Percentiles rank a stretch among this genome's conserved stretches.
These are phyloP conservation scores for Thraustochytrium striatum DNA, from an alignment of 352 stramenopile genomes.

Conservation along the genomic window DNA sequence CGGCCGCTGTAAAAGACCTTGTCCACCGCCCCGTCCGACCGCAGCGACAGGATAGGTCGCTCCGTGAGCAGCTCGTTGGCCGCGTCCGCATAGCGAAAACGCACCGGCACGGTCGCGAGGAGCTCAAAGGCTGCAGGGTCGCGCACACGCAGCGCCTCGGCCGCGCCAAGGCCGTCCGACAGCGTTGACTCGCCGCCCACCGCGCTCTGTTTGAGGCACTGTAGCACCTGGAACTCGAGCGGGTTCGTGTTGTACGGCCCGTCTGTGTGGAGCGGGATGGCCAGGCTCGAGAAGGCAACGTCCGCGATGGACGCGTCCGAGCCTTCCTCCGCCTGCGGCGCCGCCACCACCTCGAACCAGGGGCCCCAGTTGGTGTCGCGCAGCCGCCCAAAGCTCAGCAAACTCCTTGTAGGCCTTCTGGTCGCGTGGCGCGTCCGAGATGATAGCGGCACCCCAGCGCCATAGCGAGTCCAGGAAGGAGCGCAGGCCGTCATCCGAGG, in stretches of 20 bases:
- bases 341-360: background rate
- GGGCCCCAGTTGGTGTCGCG: background rate
- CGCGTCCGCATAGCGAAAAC: background rate
- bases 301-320: background rate
- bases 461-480: background rate
- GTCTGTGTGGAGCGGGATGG: slow-evolving; percentile 1
- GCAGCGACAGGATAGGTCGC: background rate
- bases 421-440: background rate
- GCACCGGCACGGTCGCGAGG: background rate
- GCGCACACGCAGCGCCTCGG: background rate
- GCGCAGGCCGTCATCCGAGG: background rate
- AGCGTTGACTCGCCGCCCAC: background rate
- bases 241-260: background rate
- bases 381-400: background rate
- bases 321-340: background rate
- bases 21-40: background rate
- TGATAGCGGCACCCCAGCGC: background rate
- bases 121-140: background rate
- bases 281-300: background rate
- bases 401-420: background rate
- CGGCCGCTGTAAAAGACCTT: background rate
- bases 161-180: background rate
- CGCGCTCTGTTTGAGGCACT: background rate
- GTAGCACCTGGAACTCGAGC: background rate
- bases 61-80: background rate